A percentile compares a stretch with the other conserved stretches of the same genome.
Evolutionary conservation across 2,329 filamentous ascomycete genomes (phyloP).

Genomic region (Didymella arachidicola): DNA sequence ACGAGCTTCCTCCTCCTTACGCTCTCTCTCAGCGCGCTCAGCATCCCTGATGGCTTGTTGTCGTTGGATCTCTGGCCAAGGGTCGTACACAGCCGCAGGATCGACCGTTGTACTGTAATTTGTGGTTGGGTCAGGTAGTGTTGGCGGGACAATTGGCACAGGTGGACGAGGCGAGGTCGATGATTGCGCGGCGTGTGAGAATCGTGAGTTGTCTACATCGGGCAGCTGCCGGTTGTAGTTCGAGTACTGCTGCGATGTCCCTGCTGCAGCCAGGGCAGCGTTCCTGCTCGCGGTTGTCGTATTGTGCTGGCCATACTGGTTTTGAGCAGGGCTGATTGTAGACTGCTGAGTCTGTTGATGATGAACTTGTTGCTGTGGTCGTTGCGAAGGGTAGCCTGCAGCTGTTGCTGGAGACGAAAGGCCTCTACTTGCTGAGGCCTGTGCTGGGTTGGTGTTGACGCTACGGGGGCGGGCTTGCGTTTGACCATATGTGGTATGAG

Average conservation of each 20-base stretch:
- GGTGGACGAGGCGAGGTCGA: conserved; percentile 28
- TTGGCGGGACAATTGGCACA: conserved; percentile 28
- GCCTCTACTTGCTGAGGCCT: conserved; percentile 27
- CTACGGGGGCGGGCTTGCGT: conserved; percentile 38
- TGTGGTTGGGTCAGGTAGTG: conserved; percentile 29
- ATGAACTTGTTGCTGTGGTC: conserved; percentile 31
- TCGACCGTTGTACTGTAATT: conserved; percentile 56
- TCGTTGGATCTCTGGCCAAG: conserved; percentile 59
- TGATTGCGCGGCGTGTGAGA: conserved; percentile 20
- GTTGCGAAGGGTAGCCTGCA: conserved; percentile 39
- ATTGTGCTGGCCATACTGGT: conserved; percentile 30
- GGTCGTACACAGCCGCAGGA: conserved; percentile 63
- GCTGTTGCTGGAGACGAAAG: conserved; percentile 36
- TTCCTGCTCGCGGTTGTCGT: conserved; percentile 22
- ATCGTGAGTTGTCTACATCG: conserved; percentile 30
- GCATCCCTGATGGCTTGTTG: conserved; percentile 50
- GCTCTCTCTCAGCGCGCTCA: conserved; percentile 47
- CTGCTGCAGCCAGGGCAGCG: conserved; percentile 22
- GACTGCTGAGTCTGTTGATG: conserved; percentile 37
- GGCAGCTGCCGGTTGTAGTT: conserved; percentile 37
- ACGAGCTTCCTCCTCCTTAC: conserved; percentile 34
- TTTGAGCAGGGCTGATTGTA: conserved; percentile 39
- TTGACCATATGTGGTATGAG: conserved; percentile 31
- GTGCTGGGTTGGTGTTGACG: conserved; percentile 36
- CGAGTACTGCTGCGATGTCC: conserved; percentile 29